phyloP scores from a whole-genome alignment of 108 stramenopile genomes.

The Mayamaea pseudoterrestris region DNA sequence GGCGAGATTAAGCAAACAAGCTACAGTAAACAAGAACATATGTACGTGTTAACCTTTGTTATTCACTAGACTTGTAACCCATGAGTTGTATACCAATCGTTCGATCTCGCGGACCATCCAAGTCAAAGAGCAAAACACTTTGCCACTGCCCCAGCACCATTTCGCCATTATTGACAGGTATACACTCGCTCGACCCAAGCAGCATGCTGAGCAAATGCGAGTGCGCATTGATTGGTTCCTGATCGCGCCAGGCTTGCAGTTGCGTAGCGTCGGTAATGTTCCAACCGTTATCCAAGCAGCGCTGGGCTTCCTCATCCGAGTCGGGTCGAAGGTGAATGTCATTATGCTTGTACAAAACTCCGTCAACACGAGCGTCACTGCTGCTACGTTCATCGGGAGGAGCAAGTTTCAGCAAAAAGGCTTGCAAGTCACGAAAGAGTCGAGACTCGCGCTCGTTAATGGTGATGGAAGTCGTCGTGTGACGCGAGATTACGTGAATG shows the following conservation, averaged over 20 bases:
- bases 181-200: conserved; percentile 60
- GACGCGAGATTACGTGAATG: conserved; percentile 57
- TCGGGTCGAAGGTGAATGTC: conserved; percentile 76
- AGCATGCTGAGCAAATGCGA: conserved; percentile 75
- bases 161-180: conserved; percentile 69
- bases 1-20: not conserved
- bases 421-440: conserved; percentile 57
- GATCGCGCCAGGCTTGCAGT: conserved; percentile 66
- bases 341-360: conserved; percentile 65
- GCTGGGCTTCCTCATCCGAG: conserved; percentile 59
- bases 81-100: conserved; percentile 72
- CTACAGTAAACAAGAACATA: not conserved
- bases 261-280: conserved; percentile 52
- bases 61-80: conserved; percentile 63
- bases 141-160: conserved; percentile 85
- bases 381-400: conserved; percentile 64
- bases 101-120: conserved; percentile 71
- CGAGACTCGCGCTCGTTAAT: conserved; percentile 77
- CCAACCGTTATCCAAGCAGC: conserved; percentile 81
- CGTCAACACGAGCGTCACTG: conserved; percentile 9
- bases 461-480: conserved; percentile 79
- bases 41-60: not conserved
- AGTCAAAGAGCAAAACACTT: conserved; percentile 66
- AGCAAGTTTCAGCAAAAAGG: conserved; percentile 38
- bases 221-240: conserved; percentile 87